phyloP scores from a whole-genome alignment of 2,329 filamentous ascomycete species.

The Neopestalotiopsis sp. region DNA sequence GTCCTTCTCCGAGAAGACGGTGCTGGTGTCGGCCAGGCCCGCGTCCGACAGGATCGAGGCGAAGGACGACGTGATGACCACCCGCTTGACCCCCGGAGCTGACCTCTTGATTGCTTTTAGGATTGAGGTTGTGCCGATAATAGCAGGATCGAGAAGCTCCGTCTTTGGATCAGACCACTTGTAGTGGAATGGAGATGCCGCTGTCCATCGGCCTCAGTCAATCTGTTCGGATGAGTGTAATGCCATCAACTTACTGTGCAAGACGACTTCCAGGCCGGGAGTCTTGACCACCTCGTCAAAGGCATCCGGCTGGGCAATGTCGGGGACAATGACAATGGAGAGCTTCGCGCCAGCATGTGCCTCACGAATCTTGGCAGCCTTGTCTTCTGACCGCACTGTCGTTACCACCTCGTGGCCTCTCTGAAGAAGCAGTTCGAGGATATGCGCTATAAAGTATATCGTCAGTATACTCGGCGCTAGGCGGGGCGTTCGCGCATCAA shows the following conservation, averaged over 20 bases:
- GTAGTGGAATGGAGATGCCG: constrained; percentile 65
- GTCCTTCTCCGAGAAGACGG: constrained; percentile 51
- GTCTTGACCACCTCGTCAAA: constrained; percentile 69
- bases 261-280: constrained; percentile 58
- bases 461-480: neutral
- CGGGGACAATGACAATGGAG: constrained; percentile 68
- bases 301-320: constrained; percentile 75
- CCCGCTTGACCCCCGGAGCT: constrained; percentile 68
- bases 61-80: constrained; percentile 68
- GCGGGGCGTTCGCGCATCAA: neutral
- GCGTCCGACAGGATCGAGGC: constrained; percentile 53
- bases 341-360: constrained; percentile 55
- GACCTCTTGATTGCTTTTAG: constrained; percentile 70
- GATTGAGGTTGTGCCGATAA: constrained; percentile 70
- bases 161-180: constrained; percentile 54
- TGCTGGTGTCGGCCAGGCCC: constrained; percentile 42
- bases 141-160: constrained; percentile 63
- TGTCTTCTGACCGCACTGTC: constrained; percentile 60
- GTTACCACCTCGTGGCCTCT: constrained; percentile 59
- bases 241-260: constrained; percentile 50
- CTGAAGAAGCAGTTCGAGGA: constrained; percentile 59
- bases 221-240: neutral
- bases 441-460: constrained; percentile 49
- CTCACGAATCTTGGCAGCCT: constrained; percentile 56
- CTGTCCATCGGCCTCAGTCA: neutral